Evolutionary conservation across 805 yeast species (phyloP), one percentile per base, ranked within the genome.

Genomic region (Suhomyces emberorum): DNA sequence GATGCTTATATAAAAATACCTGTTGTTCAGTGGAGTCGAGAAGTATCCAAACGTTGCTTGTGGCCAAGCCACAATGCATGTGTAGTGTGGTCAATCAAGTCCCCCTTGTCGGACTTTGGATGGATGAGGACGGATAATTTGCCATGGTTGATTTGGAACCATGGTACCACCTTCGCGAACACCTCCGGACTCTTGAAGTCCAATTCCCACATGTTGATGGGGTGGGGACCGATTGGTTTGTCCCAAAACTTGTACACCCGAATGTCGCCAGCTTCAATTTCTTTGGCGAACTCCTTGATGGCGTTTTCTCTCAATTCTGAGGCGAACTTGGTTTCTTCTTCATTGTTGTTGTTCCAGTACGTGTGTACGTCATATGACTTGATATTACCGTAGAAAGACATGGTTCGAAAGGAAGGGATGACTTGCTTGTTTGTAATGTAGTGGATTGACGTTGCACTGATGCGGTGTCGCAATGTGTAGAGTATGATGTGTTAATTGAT

Each of bases 21-120:
- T 25, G 28, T 7, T 7, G 15, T 18, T 14, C 15, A 27, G 11
- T 28, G 14, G 11, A 28, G 18, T 9, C 10, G 4, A 18, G 16
- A 4, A 4, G 61, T 50, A 35, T 50, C 51, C 27, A 63, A 47
- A 29, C 57, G 47, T 8, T 50, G 42, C 44, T 64, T 67, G 42
- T 70, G 65, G 7, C 83, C 83, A 30, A 77, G 54, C 83, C 83
- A 77, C 22, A 77, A 49, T 0, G 83, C 82, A 42, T 71, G 65
- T 4, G 48, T 49, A 0, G 82, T 77, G 48, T 77, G 83, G 50
- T 77, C 82, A 6, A 35, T 42, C 20, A 67, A 42, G 30, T 61
- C 70, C 4, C 70, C 72, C 5, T 65, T 49, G 15, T 57, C 63
- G 7, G 69, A 51, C 29, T 67, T 52, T 20, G 83, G 83, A 44